A percentile compares a stretch with the other conserved stretches of the same genome.
These are phyloP conservation scores for Halophytophthora polymorphica DNA, from an alignment of 352 stramenopile genomes.

Conservation along the genomic window DNA sequence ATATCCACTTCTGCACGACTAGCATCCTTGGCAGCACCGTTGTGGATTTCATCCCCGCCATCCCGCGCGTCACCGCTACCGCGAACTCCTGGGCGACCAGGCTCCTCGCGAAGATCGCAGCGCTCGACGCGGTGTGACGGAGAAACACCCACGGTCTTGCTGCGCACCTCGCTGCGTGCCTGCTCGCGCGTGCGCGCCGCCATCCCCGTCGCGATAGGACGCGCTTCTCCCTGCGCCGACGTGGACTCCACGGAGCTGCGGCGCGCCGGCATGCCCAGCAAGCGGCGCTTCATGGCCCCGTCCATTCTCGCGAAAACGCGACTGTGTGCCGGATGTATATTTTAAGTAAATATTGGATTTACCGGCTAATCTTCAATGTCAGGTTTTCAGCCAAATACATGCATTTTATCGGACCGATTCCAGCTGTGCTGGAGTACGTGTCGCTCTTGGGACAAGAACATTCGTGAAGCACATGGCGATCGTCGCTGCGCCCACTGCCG, in stretches of 20 bases:
- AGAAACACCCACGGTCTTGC: no score
- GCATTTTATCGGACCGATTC: no score
- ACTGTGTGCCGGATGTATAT: not conserved
- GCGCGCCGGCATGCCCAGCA: constrained; percentile 1
- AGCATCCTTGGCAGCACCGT: no score
- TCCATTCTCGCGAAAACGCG: constrained; percentile 7
- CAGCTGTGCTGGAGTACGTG: no score
- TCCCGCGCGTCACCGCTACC: not conserved
- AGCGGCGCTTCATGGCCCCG: constrained; percentile 7
- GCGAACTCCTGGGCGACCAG: not conserved
- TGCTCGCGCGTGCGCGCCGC: constrained; percentile 9
- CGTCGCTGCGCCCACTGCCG: no score
- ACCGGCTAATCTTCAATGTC: no score
- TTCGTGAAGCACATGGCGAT: no score
- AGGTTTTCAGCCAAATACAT: no score
- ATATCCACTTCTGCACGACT: no score
- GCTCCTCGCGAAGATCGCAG: not conserved
- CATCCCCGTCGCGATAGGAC: constrained; percentile 8
- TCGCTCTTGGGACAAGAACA: no score
- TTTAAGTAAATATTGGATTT: no score
- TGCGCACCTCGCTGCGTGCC: constrained; percentile 6
- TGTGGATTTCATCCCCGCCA: not conserved
- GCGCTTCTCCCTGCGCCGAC: not conserved
- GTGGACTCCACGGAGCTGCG: constrained; percentile 1
- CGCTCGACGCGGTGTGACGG: not conserved